Conservation (phyloP, 2,329 filamentous ascomycete genomes). For the Colletotrichum agaves region DNA sequence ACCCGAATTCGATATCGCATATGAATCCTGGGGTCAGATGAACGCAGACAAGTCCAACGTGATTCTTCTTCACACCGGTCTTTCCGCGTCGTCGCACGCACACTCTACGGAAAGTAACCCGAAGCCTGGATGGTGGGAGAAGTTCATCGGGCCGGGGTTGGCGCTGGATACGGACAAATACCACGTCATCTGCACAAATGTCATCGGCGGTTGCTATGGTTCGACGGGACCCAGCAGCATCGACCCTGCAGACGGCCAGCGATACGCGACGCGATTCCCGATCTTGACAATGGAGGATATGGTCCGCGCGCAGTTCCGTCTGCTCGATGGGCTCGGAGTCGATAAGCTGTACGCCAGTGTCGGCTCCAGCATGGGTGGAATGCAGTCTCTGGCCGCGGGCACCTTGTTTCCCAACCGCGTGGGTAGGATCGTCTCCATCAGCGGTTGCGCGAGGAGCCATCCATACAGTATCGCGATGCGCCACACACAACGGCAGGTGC, state of each 20-base stretch:
- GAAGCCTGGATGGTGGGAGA: constrained; percentile 98
- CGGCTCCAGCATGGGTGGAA: constrained; percentile 97
- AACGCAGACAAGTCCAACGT: constrained; percentile 87
- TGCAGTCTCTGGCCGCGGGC: constrained; percentile 93
- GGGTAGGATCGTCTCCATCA: constrained; percentile 85
- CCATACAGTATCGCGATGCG: constrained; percentile 99
- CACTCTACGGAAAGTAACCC: constrained; percentile 89
- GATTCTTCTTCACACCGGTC: constrained; percentile 90
- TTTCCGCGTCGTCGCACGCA: constrained; percentile 97
- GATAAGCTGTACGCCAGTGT: constrained; percentile 88
- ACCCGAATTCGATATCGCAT: constrained; percentile 88
- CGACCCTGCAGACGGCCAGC: constrained; percentile 87
- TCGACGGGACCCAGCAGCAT: constrained; percentile 90
- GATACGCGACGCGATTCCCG: constrained; percentile 93
- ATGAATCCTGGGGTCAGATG: constrained; percentile 89
- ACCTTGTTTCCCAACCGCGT: constrained; percentile 86
- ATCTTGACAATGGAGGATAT: constrained; percentile 97
- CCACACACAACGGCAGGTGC: constrained; percentile 94
- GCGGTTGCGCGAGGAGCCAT: constrained; percentile 92
- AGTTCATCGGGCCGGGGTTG: constrained; percentile 89
- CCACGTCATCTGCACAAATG: constrained; percentile 95
- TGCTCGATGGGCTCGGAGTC: constrained; percentile 84
- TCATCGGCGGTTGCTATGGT: constrained; percentile 94
- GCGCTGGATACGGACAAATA: constrained; percentile 92
- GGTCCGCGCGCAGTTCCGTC: constrained; percentile 93